Conservation (phyloP, 192 early-diverging fungal genomes). For the Coemansia nantahalensis region DNA sequence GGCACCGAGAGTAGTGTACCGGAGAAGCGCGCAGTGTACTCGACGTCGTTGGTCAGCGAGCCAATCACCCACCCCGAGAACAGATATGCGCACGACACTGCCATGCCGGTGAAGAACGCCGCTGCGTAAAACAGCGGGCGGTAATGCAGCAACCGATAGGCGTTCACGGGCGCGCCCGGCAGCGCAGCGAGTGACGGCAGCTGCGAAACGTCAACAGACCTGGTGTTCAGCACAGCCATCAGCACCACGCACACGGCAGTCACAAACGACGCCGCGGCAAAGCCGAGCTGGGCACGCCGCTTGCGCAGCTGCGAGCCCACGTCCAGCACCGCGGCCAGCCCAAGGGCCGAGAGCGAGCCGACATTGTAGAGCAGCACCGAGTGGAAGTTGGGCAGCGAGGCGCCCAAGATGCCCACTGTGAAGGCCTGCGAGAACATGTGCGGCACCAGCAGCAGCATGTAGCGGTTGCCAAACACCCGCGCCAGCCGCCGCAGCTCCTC, state of each 20-base stretch:
- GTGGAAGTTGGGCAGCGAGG: constrained; percentile 3
- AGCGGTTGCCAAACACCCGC: constrained; percentile 8
- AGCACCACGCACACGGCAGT: not conserved
- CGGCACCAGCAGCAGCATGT: constrained; percentile 20
- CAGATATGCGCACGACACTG: constrained; percentile 18
- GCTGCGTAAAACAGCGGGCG: constrained; percentile 7
- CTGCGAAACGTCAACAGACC: not conserved
- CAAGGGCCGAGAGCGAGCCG: constrained; percentile 9
- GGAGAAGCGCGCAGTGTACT: constrained; percentile 12
- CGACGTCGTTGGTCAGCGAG: constrained; percentile 20
- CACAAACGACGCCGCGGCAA: not conserved
- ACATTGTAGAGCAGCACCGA: constrained; percentile 14
- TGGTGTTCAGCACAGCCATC: constrained; percentile 7
- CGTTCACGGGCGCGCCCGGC: not conserved
- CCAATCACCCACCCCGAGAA: constrained; percentile 28
- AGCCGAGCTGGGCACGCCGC: constrained; percentile 11
- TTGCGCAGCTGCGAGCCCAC: constrained; percentile 6
- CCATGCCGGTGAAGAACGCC: constrained; percentile 16
- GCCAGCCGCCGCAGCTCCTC: not conserved
- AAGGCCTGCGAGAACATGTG: constrained; percentile 32
- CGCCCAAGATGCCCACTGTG: constrained; percentile 6
- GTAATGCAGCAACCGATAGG: constrained; percentile 2
- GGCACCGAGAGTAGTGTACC: constrained; percentile 9
- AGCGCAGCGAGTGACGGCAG: not conserved
- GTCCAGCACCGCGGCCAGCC: constrained; percentile 15